Evolutionary conservation across 2,329 filamentous ascomycete genomes (phyloP), one percentile per base, ranked within the genome.

Genomic region (Cytospora chrysosperma): DNA sequence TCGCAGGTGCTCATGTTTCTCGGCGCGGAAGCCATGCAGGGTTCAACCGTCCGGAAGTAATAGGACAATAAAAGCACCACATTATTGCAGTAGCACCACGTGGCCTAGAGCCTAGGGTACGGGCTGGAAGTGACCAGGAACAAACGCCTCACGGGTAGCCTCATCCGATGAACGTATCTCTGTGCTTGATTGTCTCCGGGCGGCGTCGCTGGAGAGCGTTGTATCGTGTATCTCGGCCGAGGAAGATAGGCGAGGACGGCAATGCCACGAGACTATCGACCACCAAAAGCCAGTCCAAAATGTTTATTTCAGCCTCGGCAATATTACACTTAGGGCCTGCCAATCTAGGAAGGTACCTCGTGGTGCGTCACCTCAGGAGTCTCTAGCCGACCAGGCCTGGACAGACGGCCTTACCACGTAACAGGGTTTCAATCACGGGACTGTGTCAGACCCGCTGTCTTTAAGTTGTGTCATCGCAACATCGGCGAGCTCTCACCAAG

Each of bases 191-290:
- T 37, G 40, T 55, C 51, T 37, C 59, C 34, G n/a, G n/a, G 17
- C 43, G n/a, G n/a, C 43, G n/a, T 47, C 43, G 19, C 43, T 47
- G 43, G n/a, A 21, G 43, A 10, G n/a, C 43, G n/a, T 24, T 24
- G n/a, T 13, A 47, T 13, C n/a, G 24, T 47, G 43, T 47, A 47
- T 24, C n/a, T 47, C 43, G 5, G 24, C 17, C n/a, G 21, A 53
- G 51, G 37, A 55, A 61, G 28, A 55, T 61, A 55, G 30, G 52
- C 37, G 51, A 61, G 59, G 59, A 55, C 52, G 40, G 28, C 51
- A n/a, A 27, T 27, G n/a, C 21, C 43, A 47, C 43, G 21, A 47
- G 43, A 21, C 13, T 24, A 51, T 49, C 49, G 56, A 24, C 37
- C 37, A 40, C 37, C 37, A 17, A 40, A n/a, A 17, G 37, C 30